A percentile compares a stretch with the other conserved stretches of the same genome.
Conservation (phyloP, 2,329 filamentous ascomycete species). For the Cordyceps tenuipes region DNA sequence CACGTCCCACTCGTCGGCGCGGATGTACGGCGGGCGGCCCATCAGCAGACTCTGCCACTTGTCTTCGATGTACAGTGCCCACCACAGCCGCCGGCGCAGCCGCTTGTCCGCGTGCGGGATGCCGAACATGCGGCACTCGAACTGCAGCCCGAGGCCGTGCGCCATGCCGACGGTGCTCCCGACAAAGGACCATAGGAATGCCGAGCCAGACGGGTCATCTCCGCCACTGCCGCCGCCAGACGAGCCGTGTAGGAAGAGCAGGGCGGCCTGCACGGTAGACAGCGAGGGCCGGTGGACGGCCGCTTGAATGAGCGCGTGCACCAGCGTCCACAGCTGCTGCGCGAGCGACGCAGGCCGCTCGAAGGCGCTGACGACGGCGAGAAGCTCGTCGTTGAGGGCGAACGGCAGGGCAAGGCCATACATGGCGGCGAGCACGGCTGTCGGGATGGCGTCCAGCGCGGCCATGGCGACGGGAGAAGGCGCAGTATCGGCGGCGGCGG, state of each 20-base stretch:
- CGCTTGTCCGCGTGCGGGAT: conserved; percentile 30
- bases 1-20: conserved; percentile 24
- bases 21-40: conserved; percentile 28
- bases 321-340: conserved; percentile 11
- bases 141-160: conserved; percentile 25
- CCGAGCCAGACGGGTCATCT: conserved; percentile 20
- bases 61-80: conserved; percentile 31
- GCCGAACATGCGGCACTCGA: conserved; percentile 29
- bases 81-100: conserved; percentile 29
- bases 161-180: conserved; percentile 27
- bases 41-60: conserved; percentile 29
- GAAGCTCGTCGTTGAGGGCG: conserved; percentile 12
- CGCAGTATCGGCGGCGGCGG: neutral
- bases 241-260: conserved; percentile 13
- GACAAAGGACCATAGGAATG: conserved; percentile 29
- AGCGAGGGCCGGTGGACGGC: conserved; percentile 8
- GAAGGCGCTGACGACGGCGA: conserved; percentile 8
- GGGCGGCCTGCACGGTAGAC: conserved; percentile 6
- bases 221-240: neutral
- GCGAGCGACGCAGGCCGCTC: neutral
- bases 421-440: conserved; percentile 12
- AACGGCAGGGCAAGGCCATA: conserved; percentile 14
- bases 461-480: too few relatives aligned
- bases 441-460: conserved; percentile 9
- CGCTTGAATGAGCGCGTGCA: conserved; percentile 8